Evolutionary conservation across 164 flowering plant species (phyloP), one percentile per base, ranked within the genome.

Genomic region (Platanus orientalis): DNA sequence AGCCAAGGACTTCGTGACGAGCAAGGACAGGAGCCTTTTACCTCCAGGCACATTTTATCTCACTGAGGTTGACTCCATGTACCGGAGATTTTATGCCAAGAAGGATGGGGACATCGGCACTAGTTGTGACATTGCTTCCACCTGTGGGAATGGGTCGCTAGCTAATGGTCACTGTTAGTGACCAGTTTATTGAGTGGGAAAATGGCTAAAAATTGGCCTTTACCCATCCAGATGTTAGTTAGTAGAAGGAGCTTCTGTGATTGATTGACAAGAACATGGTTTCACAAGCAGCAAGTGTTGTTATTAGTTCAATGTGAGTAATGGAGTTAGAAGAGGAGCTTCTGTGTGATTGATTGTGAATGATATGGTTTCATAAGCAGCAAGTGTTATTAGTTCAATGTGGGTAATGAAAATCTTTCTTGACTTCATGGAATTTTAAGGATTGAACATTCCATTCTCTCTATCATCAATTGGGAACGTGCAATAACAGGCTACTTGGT

Each of bases 51-150:
- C 99, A 20, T 92, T 79, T 75, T 92, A 88, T 65, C 92, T 90
- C 39, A 87, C 90, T 0, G 84, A 92, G 71, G 99, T 95, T 9
- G 99, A 92, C 45, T 76, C 94, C 67, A 82, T 69, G 90, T 95
- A 90, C 79, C 81, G 99, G 49, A 81, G 99, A 75, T 92, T 80
- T 78, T 95, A 95, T 58, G 72, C 82, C 68, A 77, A 83, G 84
- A 88, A 88, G 75, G 74, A 47, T 5, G 75, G 28, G 6, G 74
- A 61, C 5, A 60, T 5, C 7, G 42, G 25, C 24, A 47, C 47
- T 42, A 14, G 29, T 19, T 25, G 24, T n/a, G 23, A 19, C 17
- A 29, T n/a, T 20, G 36, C 9, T 44, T 61, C 47, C 0, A 53
- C 57, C 26, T 17, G 27, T 6, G 79, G 75, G 69, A 83, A 83